Conservation (phyloP, 148 eudicot species). For the Drosera capensis region DNA sequence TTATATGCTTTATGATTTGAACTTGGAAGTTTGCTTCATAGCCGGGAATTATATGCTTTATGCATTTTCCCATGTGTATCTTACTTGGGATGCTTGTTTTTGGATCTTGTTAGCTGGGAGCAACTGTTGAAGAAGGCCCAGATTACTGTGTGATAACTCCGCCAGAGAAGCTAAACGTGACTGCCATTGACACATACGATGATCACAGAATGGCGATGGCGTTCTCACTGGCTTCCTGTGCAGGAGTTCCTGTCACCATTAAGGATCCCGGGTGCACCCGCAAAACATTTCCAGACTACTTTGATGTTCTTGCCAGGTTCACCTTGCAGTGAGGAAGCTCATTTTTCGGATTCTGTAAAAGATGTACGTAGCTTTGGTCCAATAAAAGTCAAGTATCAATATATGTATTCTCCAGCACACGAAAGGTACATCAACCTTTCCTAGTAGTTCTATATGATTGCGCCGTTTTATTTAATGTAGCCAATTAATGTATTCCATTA, state of each 20-base stretch:
- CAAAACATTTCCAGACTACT: slow-evolving; percentile 93
- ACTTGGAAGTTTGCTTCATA: too few species aligned
- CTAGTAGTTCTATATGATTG: too few species aligned
- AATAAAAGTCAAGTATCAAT: too few species aligned
- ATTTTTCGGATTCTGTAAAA: too few species aligned
- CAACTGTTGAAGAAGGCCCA: slow-evolving; percentile 94
- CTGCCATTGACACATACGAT: slow-evolving; percentile 85
- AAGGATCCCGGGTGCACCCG: slow-evolving; percentile 90
- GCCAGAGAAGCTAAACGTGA: slow-evolving; percentile 71
- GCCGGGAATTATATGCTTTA: too few species aligned
- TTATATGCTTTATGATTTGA: too few species aligned
- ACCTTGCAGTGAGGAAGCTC: slow-evolving; percentile 35
- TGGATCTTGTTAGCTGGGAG: slow-evolving; percentile 54
- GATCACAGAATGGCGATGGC: slow-evolving; percentile 99
- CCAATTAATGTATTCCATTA: too few species aligned
- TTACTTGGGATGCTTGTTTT: slow-evolving; percentile 1
- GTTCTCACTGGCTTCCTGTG: slow-evolving; percentile 88
- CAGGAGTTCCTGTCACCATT: slow-evolving; percentile 89
- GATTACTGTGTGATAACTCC: slow-evolving; percentile 93
- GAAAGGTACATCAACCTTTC: too few species aligned
- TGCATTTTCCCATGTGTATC: neutral
- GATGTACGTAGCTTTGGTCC: too few species aligned
- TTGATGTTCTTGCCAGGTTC: slow-evolving; percentile 61
- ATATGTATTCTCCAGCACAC: too few species aligned
- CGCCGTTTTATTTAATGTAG: too few species aligned